These are phyloP conservation scores for Capsicum pubescens DNA, from an alignment of 257 asterid genomes.

Conservation along the genomic window DNA sequence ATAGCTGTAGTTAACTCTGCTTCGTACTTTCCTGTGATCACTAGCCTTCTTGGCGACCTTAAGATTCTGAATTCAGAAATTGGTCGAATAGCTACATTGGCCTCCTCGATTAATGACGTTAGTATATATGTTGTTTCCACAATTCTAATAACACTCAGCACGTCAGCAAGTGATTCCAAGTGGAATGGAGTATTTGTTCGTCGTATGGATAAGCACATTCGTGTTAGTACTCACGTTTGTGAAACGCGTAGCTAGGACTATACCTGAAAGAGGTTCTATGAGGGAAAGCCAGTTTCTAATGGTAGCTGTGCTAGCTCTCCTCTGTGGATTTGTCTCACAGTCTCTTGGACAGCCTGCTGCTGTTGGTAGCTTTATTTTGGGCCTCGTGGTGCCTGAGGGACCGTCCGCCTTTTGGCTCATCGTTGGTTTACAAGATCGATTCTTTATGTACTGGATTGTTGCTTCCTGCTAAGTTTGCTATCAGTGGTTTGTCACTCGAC, in stretches of 20 bases:
- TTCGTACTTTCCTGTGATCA: constrained; percentile 61
- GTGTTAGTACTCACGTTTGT: constrained; percentile 34
- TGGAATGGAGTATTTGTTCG: constrained; percentile 24
- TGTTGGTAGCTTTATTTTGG: constrained; percentile 53
- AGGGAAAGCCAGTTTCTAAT: constrained; percentile 54
- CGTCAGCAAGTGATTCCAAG: neutral
- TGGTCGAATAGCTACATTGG: constrained; percentile 60
- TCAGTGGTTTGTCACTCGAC: constrained; percentile 50
- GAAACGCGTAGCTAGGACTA: constrained; percentile 29
- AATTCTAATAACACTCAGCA: constrained; percentile 7
- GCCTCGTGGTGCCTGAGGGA: constrained; percentile 53
- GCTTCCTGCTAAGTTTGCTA: constrained; percentile 61
- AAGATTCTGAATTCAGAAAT: constrained; percentile 66
- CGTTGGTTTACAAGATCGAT: constrained; percentile 45
- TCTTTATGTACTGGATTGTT: constrained; percentile 45
- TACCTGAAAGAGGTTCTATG: constrained; percentile 50
- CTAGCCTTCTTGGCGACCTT: constrained; percentile 56
- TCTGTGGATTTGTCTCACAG: constrained; percentile 47
- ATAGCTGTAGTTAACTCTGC: constrained; percentile 42
- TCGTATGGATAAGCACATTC: constrained; percentile 6
- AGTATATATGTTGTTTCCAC: constrained; percentile 39
- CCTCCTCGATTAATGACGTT: constrained; percentile 48
- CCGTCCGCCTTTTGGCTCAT: constrained; percentile 60
- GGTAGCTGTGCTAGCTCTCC: constrained; percentile 37
- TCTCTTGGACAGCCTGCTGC: constrained; percentile 56